Evolutionary conservation across 2,329 filamentous ascomycete genomes (phyloP).

Genomic region (Pseudocercospora eumusae): DNA sequence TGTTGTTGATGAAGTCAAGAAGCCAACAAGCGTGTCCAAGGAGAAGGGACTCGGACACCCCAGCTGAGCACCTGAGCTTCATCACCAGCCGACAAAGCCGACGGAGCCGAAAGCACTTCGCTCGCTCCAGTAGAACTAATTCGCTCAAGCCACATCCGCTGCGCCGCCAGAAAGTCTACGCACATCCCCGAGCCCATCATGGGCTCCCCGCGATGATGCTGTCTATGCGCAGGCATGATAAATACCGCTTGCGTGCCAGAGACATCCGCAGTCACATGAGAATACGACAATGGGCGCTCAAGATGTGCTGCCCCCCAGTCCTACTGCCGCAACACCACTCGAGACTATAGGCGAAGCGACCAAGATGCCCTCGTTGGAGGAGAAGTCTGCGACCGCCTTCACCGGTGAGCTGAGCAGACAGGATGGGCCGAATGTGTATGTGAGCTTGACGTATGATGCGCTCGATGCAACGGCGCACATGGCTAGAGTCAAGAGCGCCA

Average conservation of each 20-base stretch:
- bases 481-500: slow-evolving; percentile 68
- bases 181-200: not conserved
- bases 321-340: slow-evolving; percentile 1
- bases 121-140: not conserved
- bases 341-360: not conserved
- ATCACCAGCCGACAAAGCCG: not conserved
- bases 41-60: slow-evolving; percentile 1
- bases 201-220: slow-evolving; percentile 6
- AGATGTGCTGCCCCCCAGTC: not conserved
- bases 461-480: slow-evolving; percentile 63
- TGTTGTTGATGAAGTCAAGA: slow-evolving; percentile 11
- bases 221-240: not conserved
- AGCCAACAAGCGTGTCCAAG: slow-evolving; percentile 1
- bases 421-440: slow-evolving; percentile 57
- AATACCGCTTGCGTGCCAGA: not conserved
- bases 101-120: not conserved
- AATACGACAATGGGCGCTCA: slow-evolving; percentile 3
- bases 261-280: not conserved
- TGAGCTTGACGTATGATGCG: slow-evolving; percentile 65
- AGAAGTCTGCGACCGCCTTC: slow-evolving; percentile 21
- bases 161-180: not conserved
- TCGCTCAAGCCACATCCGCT: slow-evolving; percentile 5
- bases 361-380: not conserved
- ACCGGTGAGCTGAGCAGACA: slow-evolving; percentile 33
- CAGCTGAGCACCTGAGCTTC: not conserved